A percentile compares a stretch with the other conserved stretches of the same genome.
Conservation (phyloP, 768 basidiomycete species). For the Phlegmacium glaucopus region DNA sequence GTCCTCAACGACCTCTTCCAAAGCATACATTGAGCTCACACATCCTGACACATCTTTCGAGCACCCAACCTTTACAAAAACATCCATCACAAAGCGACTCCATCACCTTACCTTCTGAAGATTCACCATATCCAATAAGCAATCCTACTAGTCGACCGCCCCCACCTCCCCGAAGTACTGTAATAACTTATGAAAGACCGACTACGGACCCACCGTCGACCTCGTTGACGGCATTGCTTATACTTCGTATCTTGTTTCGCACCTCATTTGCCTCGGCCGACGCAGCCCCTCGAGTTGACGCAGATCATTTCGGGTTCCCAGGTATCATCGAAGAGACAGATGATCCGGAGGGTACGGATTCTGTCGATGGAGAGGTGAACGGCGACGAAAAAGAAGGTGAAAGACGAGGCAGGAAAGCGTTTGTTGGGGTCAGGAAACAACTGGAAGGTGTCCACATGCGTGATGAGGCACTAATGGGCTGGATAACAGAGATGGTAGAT, state of each 20-base stretch:
- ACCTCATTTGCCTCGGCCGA: conserved; percentile 74
- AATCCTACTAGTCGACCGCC: conserved; percentile 65
- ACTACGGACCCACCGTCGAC: conserved; percentile 63
- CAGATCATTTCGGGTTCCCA: conserved; percentile 89
- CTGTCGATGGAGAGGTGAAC: conserved; percentile 44
- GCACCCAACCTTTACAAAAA: conserved; percentile 48
- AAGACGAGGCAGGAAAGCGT: conserved; percentile 68
- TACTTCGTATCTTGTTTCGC: conserved; percentile 81
- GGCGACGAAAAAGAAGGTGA: conserved; percentile 65
- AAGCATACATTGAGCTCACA: conserved; percentile 60
- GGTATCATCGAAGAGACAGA: conserved; percentile 76
- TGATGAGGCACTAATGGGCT: conserved; percentile 50
- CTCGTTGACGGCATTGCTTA: conserved; percentile 77
- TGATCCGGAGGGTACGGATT: conserved; percentile 49
- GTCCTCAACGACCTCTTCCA: conserved; percentile 43
- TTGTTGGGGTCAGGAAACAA: conserved; percentile 53
- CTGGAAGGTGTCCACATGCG: conserved; percentile 64
- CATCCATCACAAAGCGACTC: conserved; percentile 72
- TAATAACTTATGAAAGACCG: conserved; percentile 57
- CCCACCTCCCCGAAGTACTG: conserved; percentile 67
- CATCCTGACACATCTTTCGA: conserved; percentile 73
- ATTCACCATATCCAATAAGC: conserved; percentile 52
- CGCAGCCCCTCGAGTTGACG: conserved; percentile 65
- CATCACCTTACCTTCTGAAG: conserved; percentile 60
- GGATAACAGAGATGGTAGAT: conserved; percentile 40